Base-by-base conservation (phyloP, 1,284 basidiomycete genomes). In the Stereum hirsutum region DNA sequence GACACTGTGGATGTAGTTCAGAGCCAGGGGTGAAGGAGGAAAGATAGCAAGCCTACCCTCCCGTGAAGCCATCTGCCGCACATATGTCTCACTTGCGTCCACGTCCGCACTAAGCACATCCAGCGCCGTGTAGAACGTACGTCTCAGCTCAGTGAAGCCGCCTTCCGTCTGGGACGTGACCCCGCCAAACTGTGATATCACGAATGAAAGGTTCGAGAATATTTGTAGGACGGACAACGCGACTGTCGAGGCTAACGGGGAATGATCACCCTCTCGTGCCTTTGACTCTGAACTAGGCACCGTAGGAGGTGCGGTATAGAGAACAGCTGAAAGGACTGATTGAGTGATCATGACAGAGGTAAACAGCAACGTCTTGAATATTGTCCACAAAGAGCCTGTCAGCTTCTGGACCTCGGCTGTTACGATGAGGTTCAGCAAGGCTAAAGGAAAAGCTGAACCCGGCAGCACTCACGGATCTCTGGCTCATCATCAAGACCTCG, bases 161-260 rank as follows among this genome's bases (percentile, higher is more conserved):
- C 62, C 62, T 2, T 56, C 55, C 3, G 65, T 57, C 0, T 73
- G 72, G 1, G 72, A 70, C 1, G 72, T 70, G 23, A 83, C 70
- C 6, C 85, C 83, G 3, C 85, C 84, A 51, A 87, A 87, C 51
- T 82, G 74, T 2, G 79, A 73, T 6, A 87, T 72, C 28, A 86
- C 70, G 52, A 83, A 83, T 0, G 83, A 74, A n/a, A 86, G 62
- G 51, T 78, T 72, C 12, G 69, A 74, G 8, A 86, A 65, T 0
- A 70, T 72, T 24, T 68, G 65, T 0, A 88, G 60, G 3, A 69
- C 65, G 8, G 64, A 58, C 5, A 72, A 57, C 1, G 78, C 72
- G 10, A 83, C 61, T 5, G 63, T 52, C 2, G 70, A 63, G 7
- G 76, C 66, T 15, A 57, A 51, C 8, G 46, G 46, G 39, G 45